Conservation (phyloP, 2,329 filamentous ascomycete species). For the Fusarium xylarioides region DNA sequence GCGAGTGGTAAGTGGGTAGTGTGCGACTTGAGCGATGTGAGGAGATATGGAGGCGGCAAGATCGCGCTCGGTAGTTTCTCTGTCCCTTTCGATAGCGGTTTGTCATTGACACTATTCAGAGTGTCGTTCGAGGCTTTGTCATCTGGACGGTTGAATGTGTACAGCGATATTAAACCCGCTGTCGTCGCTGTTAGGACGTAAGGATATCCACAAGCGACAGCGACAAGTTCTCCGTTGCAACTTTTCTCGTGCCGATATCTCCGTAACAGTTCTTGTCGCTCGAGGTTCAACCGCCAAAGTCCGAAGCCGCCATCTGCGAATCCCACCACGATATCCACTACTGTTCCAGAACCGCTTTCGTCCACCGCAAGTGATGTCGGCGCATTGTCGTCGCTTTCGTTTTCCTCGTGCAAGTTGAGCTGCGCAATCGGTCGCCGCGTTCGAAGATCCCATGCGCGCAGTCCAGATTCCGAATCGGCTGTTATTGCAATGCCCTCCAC, state of each 20-base stretch:
- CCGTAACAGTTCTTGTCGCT: constrained; percentile 53
- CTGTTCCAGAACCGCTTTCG: constrained; percentile 54
- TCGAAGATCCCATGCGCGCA: constrained; percentile 82
- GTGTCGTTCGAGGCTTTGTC: constrained; percentile 9
- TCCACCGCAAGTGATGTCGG: constrained; percentile 76
- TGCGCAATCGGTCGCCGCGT: constrained; percentile 68
- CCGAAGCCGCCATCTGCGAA: constrained; percentile 77
- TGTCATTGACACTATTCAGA: not conserved
- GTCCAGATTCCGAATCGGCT: constrained; percentile 72
- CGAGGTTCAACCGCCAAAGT: constrained; percentile 69
- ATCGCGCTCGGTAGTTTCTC: not conserved
- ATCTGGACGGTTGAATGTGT: constrained; percentile 63
- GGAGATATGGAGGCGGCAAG: constrained; percentile 54
- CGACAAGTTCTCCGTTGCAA: constrained; percentile 71
- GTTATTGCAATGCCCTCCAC: constrained; percentile 81
- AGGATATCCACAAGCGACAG: constrained; percentile 76
- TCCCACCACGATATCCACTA: constrained; percentile 71
- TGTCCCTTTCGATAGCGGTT: not conserved
- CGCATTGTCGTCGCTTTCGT: constrained; percentile 31
- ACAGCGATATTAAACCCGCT: constrained; percentile 78
- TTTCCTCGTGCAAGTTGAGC: constrained; percentile 44
- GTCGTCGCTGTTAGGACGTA: constrained; percentile 83
- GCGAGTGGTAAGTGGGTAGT: constrained; percentile 82
- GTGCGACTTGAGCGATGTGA: constrained; percentile 83
- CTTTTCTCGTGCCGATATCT: constrained; percentile 70